Conservation (phyloP, 1,284 basidiomycete species). For the Inonotus obliquus region DNA sequence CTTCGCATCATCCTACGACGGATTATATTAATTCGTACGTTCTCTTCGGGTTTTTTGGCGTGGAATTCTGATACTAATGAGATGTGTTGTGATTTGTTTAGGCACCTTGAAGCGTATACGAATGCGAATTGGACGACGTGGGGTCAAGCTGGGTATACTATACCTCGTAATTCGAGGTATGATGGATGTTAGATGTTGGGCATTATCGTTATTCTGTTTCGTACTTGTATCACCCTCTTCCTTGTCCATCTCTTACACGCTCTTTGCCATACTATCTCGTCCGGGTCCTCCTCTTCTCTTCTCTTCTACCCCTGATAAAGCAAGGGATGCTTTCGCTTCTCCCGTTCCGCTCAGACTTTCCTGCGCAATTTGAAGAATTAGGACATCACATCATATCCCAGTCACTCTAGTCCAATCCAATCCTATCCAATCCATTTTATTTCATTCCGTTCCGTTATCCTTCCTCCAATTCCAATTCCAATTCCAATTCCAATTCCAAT, state of each 20-base stretch:
- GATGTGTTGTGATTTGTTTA: conserved; percentile 7
- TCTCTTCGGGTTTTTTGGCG: neutral
- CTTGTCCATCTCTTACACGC: neutral
- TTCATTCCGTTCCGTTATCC: too few species aligned
- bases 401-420: too few species aligned
- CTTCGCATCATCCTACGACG: conserved; percentile 52
- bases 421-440: too few species aligned
- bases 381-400: too few species aligned
- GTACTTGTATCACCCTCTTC: neutral
- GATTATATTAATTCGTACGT: conserved; percentile 40
- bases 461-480: too few species aligned
- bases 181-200: conserved; percentile 24
- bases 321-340: too few species aligned
- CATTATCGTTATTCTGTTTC: too few species aligned
- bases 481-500: too few species aligned
- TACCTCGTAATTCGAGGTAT: conserved; percentile 28
- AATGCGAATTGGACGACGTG: conserved; percentile 30
- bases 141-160: conserved; percentile 26
- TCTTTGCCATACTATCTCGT: conserved; percentile 1
- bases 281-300: too few species aligned
- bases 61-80: neutral
- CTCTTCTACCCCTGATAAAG: too few species aligned
- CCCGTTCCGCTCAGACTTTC: too few species aligned
- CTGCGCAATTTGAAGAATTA: too few species aligned
- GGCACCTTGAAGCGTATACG: conserved; percentile 25